Evolutionary conservation across 2,329 filamentous ascomycete genomes (phyloP), one percentile per base, ranked within the genome.

Genomic region (Shiraia bambusicola): DNA sequence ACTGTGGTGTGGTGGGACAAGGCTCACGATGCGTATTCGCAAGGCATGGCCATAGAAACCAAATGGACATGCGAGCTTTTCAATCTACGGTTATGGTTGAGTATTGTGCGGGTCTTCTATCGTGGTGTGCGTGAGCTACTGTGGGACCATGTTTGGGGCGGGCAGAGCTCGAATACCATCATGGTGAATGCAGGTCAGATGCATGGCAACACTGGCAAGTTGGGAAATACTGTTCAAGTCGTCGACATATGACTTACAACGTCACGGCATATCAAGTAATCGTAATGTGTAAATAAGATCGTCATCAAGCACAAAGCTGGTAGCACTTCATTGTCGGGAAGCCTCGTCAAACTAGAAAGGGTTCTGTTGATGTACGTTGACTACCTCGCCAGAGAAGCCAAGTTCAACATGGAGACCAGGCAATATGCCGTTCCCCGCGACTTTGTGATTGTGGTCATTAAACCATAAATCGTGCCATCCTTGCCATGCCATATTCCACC

Each of bases 1-100:
- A 82, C 90, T 58, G 68, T 82, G 0, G 76, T 87, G 8, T 86
- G 81, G 69, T 95, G 87, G 76, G 88, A 93, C 65, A 78, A 82
- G 17, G 79, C 81, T 45, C 88, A 94, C 67, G 72, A 71, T 24
- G 78, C 79, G 2, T 90, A 88, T 69, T 88, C 92, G 69, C 72
- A 74, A n/a, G 74, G 88, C 16, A 74, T 78, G 59, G 61, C 61
- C 2, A 65, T 70, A 8, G 53, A 71, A 35, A 60, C 61, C 12
- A 68, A 70, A 1, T 52, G 72, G 34, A 49, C 70, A 7, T 51
- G 57, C 25, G 69, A 69, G 1, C 31, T 73, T 15, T 31, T 74
- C 6, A 67, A 70, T 41, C 47, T 66, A 5, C 41, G 56, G 28
- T 45, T 74, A 9, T 82, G 80, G 80, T 59, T 75, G 34, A 76